Evolutionary conservation across 2,329 filamentous ascomycete species (phyloP).

Genomic region (Exophiala sp.): DNA sequence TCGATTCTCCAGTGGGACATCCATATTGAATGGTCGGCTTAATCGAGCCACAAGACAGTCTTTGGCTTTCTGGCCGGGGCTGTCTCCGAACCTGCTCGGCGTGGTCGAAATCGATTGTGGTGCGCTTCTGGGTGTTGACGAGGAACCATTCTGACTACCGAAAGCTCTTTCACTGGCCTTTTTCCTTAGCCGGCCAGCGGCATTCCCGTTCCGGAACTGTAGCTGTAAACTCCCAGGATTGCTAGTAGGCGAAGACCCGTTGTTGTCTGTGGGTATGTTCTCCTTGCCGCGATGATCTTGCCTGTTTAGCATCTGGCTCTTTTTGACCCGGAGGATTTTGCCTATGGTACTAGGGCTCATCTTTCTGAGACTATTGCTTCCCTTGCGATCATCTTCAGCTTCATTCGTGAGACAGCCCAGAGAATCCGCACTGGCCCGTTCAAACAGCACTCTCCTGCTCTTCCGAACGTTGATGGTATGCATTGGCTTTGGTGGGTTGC

Average conservation of each 20-base stretch:
- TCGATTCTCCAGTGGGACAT: conserved; percentile 24
- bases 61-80: conserved; percentile 23
- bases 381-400: conserved; percentile 12
- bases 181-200: conserved; percentile 13
- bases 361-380: conserved; percentile 13
- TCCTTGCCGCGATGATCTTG: conserved; percentile 19
- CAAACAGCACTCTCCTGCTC: conserved; percentile 12
- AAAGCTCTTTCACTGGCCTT: conserved; percentile 11
- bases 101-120: conserved; percentile 9
- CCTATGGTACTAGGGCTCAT: conserved; percentile 23
- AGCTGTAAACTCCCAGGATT: conserved; percentile 22
- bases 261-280: conserved; percentile 15
- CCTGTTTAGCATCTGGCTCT: conserved; percentile 7
- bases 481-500: conserved; percentile 6
- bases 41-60: conserved; percentile 22
- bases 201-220: conserved; percentile 20
- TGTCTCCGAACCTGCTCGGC: conserved; percentile 18
- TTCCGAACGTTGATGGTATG: conserved; percentile 1
- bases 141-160: neutral
- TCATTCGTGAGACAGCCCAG: conserved; percentile 14
- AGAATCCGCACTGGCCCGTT: conserved; percentile 4
- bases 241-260: conserved; percentile 15
- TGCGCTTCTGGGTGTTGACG: conserved; percentile 8
- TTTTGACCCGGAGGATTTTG: conserved; percentile 18
- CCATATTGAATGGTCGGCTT: conserved; percentile 28